Conservation (phyloP, 306 rosid genomes). For the Cucumis cinereus region DNA sequence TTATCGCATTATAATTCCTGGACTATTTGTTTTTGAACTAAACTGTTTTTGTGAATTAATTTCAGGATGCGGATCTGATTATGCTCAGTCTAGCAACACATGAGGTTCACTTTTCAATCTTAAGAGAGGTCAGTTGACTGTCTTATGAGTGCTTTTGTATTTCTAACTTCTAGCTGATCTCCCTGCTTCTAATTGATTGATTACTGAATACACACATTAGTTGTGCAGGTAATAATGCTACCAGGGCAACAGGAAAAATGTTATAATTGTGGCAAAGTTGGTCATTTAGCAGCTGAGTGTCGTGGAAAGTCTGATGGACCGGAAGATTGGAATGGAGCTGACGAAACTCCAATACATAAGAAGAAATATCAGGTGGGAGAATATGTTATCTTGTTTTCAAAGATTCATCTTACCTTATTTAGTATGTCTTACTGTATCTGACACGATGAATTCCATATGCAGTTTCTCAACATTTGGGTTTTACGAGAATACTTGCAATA, state of each 20-base stretch:
- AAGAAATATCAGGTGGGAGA: constrained; percentile 85
- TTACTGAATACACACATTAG: constrained; percentile 16
- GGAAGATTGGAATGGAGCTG: constrained; percentile 44
- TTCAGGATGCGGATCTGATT: constrained; percentile 94
- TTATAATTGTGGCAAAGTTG: constrained; percentile 75
- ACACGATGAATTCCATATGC: constrained; percentile 1
- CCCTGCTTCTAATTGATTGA: constrained; percentile 17
- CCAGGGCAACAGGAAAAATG: constrained; percentile 96
- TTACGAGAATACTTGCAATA: constrained; percentile 64
- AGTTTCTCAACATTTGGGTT: constrained; percentile 68
- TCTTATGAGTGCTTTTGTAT: background rate
- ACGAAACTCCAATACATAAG: constrained; percentile 76
- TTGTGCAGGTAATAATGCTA: constrained; percentile 54
- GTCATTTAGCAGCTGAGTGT: constrained; percentile 94
- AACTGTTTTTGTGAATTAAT: background rate
- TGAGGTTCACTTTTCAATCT: constrained; percentile 84
- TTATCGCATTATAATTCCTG: background rate
- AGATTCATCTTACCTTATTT: background rate
- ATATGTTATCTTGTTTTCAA: background rate
- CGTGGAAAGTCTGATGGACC: constrained; percentile 36
- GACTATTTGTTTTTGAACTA: background rate
- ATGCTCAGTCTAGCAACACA: constrained; percentile 92
- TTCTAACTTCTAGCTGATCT: constrained; percentile 13
- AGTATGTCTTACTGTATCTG: constrained; percentile 7
- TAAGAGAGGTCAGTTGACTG: constrained; percentile 78